These are phyloP conservation scores for Aspergillus costaricaensis DNA, from an alignment of 2,329 filamentous ascomycete genomes.

Conservation along the genomic window DNA sequence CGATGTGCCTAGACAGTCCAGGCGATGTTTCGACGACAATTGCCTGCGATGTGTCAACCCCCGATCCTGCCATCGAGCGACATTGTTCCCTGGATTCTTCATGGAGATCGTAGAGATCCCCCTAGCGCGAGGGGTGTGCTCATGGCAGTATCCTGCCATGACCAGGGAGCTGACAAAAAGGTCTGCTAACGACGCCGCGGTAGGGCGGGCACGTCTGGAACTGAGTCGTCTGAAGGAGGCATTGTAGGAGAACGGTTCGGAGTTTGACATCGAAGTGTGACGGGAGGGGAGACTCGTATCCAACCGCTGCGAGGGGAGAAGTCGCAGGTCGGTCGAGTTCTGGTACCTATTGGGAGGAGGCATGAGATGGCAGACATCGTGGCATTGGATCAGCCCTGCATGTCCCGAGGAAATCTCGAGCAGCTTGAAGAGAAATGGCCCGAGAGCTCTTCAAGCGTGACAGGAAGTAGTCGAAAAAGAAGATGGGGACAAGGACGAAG, in stretches of 20 bases:
- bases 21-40: slow-evolving; percentile 20
- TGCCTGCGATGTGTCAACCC: slow-evolving; percentile 18
- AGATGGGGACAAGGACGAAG: not conserved
- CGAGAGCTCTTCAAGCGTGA: slow-evolving; percentile 17
- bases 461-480: slow-evolving; percentile 5
- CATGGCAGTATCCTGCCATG: slow-evolving; percentile 53
- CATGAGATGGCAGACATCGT: slow-evolving; percentile 67
- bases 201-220: slow-evolving; percentile 31
- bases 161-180: slow-evolving; percentile 57
- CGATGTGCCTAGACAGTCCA: slow-evolving; percentile 23
- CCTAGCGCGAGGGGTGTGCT: slow-evolving; percentile 46
- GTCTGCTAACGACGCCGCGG: slow-evolving; percentile 48
- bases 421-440: slow-evolving; percentile 18
- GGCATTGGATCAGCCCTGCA: slow-evolving; percentile 45
- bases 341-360: slow-evolving; percentile 60
- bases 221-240: slow-evolving; percentile 32
- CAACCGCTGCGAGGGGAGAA: slow-evolving; percentile 49
- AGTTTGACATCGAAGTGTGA: slow-evolving; percentile 33
- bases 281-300: slow-evolving; percentile 27
- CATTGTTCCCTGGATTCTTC: slow-evolving; percentile 19
- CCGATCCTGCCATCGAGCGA: slow-evolving; percentile 22
- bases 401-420: slow-evolving; percentile 29
- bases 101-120: slow-evolving; percentile 29
- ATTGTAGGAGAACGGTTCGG: slow-evolving; percentile 28
- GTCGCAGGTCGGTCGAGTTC: slow-evolving; percentile 52